These are phyloP conservation scores for Rhododendron molle DNA, from an alignment of 148 eudicot species.

Conservation along the genomic window DNA sequence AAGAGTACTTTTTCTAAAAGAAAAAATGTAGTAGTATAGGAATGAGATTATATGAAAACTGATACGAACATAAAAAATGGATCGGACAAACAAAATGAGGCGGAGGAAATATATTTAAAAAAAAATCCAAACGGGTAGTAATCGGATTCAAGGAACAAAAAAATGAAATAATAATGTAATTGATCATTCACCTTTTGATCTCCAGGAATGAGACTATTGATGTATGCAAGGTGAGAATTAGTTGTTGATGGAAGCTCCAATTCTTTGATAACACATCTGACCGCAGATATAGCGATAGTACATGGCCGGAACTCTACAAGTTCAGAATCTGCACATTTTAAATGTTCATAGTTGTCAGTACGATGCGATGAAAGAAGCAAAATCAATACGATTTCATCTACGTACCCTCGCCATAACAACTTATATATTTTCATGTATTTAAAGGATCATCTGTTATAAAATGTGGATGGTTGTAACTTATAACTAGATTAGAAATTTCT, in stretches of 20 bases:
- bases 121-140: neutral
- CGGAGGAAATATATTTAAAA: neutral
- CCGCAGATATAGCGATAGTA: slow-evolving; percentile 22
- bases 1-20: too few relatives aligned
- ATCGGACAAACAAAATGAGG: too few relatives aligned
- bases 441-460: neutral
- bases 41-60: too few relatives aligned
- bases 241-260: neutral
- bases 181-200: slow-evolving; percentile 25
- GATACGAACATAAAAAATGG: too few relatives aligned
- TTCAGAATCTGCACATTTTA: slow-evolving; percentile 21
- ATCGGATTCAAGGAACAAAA: neutral
- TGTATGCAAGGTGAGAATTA: neutral
- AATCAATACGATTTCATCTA: neutral
- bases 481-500: too few relatives aligned
- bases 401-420: too few relatives aligned
- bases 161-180: neutral
- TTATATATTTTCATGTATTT: neutral
- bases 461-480: neutral
- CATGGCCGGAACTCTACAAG: slow-evolving; percentile 26
- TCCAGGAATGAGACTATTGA: slow-evolving; percentile 23
- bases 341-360: neutral
- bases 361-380: neutral
- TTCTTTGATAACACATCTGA: slow-evolving; percentile 17
- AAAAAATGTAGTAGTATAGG: too few relatives aligned